Evolutionary conservation across 2,329 filamentous ascomycete genomes (phyloP).

Genomic region (Alternaria angustiovoidea): DNA sequence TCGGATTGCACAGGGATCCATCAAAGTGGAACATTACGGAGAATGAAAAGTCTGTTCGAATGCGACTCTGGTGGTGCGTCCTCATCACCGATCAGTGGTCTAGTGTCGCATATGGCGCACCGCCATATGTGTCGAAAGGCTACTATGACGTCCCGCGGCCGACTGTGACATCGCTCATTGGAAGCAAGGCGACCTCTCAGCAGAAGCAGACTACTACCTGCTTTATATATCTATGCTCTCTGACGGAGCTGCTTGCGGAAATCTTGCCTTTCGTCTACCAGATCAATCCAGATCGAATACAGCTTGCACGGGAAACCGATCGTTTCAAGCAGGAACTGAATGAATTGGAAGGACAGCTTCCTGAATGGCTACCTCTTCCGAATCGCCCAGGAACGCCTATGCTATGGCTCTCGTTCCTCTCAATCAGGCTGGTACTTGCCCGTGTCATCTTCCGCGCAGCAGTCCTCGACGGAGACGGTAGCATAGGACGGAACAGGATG

Average conservation of each 20-base stretch:
- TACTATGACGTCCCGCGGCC: slow-evolving; percentile 66
- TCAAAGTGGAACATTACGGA: slow-evolving; percentile 61
- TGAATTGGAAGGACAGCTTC: slow-evolving; percentile 45
- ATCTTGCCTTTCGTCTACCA: slow-evolving; percentile 51
- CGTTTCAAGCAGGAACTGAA: slow-evolving; percentile 46
- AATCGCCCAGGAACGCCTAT: slow-evolving; percentile 46
- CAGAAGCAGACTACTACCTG: slow-evolving; percentile 59
- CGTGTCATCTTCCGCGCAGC: slow-evolving; percentile 46
- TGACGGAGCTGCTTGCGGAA: slow-evolving; percentile 55
- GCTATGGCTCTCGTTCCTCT: slow-evolving; percentile 53
- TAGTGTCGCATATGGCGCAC: slow-evolving; percentile 64
- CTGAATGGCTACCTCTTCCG: slow-evolving; percentile 43
- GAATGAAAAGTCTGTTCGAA: slow-evolving; percentile 61
- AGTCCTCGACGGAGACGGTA: slow-evolving; percentile 35
- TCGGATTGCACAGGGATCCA: slow-evolving; percentile 64
- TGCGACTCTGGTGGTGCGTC: slow-evolving; percentile 65
- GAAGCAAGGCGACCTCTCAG: slow-evolving; percentile 43
- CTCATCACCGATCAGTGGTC: slow-evolving; percentile 66
- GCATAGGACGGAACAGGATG: slow-evolving; percentile 42
- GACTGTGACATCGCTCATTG: slow-evolving; percentile 53
- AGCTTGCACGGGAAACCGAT: slow-evolving; percentile 40
- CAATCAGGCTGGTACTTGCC: slow-evolving; percentile 50
- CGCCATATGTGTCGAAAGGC: slow-evolving; percentile 61
- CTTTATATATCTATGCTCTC: slow-evolving; percentile 61
- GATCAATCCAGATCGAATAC: slow-evolving; percentile 40